A percentile compares a stretch with the other conserved stretches of the same genome.
These are phyloP conservation scores for Mortierella sp. DNA, from an alignment of 371 early-diverging fungal genomes.

Conservation along the genomic window DNA sequence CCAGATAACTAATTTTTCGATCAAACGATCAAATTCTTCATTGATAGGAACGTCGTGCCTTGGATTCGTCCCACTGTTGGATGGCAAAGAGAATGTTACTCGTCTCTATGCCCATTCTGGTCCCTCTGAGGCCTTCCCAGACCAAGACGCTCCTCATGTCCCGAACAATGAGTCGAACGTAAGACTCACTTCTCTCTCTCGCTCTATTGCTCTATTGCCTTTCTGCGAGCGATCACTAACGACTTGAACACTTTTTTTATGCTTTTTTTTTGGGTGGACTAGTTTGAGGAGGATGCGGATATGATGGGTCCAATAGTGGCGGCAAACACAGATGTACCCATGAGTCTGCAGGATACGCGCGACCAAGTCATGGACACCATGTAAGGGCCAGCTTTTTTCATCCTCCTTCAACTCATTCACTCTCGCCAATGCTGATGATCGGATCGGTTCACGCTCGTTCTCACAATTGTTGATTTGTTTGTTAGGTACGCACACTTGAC, in stretches of 20 bases:
- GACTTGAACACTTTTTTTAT: neutral
- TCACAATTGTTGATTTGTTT: neutral
- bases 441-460: neutral
- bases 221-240: no score
- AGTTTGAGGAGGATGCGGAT: neutral
- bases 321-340: conserved; percentile 3
- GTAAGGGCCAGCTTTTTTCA: conserved; percentile 6
- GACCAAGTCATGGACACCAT: conserved; percentile 21
- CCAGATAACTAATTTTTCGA: neutral
- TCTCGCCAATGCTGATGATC: neutral
- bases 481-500: conserved; percentile 27
- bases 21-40: no score
- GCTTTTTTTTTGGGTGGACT: neutral
- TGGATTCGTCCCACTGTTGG: conserved; percentile 38
- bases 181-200: neutral
- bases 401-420: no score
- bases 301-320: neutral
- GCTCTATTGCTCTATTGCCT: no score
- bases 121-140: neutral
- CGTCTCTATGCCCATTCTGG: conserved; percentile 22
- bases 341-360: conserved; percentile 11
- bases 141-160: neutral
- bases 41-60: conserved; percentile 42
- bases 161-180: neutral
- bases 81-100: conserved; percentile 42